Evolutionary conservation across 371 early-diverging fungal species (phyloP).

Genomic region (Rhizopus stolonifer): DNA sequence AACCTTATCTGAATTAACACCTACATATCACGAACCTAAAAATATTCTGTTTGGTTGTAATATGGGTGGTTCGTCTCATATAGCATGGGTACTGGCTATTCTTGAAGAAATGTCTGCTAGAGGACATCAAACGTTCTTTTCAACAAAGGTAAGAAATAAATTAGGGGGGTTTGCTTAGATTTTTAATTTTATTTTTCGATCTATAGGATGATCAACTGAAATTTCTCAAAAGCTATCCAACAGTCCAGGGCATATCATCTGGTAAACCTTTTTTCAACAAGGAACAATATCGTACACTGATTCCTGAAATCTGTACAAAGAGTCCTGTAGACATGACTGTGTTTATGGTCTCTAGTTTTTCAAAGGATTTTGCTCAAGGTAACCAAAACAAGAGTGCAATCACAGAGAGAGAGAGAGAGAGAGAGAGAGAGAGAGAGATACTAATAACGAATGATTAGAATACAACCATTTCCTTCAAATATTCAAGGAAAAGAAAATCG

Average conservation of each 20-base stretch:
- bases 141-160: conserved; percentile 12
- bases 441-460: not conserved
- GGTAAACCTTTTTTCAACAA: conserved; percentile 5
- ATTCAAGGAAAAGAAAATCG: conserved; percentile 6
- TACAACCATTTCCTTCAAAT: not conserved
- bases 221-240: conserved; percentile 17
- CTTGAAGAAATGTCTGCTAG: conserved; percentile 17
- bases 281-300: not conserved
- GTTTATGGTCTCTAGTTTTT: not conserved
- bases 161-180: no score
- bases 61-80: conserved; percentile 20
- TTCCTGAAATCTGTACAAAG: not conserved
- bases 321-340: not conserved
- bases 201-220: conserved; percentile 13
- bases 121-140: conserved; percentile 11
- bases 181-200: no score
- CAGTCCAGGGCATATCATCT: conserved; percentile 10
- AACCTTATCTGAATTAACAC: not conserved
- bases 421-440: not conserved
- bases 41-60: conserved; percentile 11
- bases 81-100: conserved; percentile 17
- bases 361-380: no score
- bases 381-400: no score
- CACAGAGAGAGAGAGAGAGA: no score
- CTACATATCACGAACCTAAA: conserved; percentile 11